Evolutionary conservation across 441 rosid genomes (phyloP).

Genomic region (Eutrema salsugineum): DNA sequence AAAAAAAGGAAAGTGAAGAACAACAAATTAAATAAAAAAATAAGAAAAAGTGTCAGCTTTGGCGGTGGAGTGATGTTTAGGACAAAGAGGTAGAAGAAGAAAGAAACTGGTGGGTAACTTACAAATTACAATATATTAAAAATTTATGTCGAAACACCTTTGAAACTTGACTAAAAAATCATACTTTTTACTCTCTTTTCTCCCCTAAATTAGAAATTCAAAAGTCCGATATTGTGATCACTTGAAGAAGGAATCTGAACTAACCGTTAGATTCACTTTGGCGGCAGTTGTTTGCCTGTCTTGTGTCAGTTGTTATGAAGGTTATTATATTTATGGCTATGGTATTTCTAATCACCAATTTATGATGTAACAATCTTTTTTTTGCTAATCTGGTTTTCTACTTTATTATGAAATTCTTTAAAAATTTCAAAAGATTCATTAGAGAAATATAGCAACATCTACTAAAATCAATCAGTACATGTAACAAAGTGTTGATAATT

Average conservation of each 20-base stretch:
- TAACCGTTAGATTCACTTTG: slow-evolving; percentile 1
- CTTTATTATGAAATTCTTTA: too few relatives aligned
- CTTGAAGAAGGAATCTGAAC: slow-evolving; percentile 1
- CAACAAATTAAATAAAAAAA: not conserved
- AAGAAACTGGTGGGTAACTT: not conserved
- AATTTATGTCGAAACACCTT: not conserved
- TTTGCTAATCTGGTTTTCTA: too few relatives aligned
- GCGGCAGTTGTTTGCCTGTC: slow-evolving; percentile 8
- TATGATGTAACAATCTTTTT: not conserved
- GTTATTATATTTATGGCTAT: not conserved
- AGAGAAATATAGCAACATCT: too few relatives aligned
- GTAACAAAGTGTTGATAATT: too few relatives aligned
- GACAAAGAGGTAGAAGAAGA: slow-evolving; percentile 16
- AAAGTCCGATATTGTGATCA: not conserved
- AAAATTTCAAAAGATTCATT: too few relatives aligned
- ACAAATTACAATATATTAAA: not conserved
- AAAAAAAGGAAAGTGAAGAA: not conserved
- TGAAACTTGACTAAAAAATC: not conserved
- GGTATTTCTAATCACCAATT: not conserved
- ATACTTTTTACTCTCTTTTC: not conserved
- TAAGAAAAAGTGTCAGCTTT: not conserved
- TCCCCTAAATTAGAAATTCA: not conserved
- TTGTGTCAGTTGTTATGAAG: not conserved
- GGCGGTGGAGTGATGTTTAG: slow-evolving; percentile 27
- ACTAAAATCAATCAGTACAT: too few relatives aligned